phyloP scores from a whole-genome alignment of 257 asterid genomes.

The Lithospermum erythrorhizon region DNA sequence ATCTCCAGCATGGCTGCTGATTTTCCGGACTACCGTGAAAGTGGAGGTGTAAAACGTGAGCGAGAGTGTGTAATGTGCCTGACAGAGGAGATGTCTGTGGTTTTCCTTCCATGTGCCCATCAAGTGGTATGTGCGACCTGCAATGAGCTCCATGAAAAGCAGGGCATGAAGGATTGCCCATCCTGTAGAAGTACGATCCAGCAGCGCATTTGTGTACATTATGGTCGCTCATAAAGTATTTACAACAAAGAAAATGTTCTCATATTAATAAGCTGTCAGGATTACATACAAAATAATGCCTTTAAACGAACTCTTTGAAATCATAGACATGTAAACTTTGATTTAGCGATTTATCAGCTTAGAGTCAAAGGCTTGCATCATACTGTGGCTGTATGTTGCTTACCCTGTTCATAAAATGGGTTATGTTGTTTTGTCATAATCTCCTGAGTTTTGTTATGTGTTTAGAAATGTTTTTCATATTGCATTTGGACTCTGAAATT shows the following conservation, averaged over 20 bases:
- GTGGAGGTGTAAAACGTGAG: conserved; percentile 67
- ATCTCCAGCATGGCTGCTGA: conserved; percentile 30
- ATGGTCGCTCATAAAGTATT: conserved; percentile 37
- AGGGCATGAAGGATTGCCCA: conserved; percentile 97
- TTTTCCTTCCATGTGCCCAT: conserved; percentile 95
- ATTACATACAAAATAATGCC: not conserved
- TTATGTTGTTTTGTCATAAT: not conserved
- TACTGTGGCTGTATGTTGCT: no score
- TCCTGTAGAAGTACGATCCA: conserved; percentile 80
- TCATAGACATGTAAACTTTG: not conserved
- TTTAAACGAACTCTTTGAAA: not conserved
- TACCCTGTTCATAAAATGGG: no score
- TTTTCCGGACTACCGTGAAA: conserved; percentile 18
- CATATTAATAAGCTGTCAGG: not conserved
- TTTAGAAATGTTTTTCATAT: no score
- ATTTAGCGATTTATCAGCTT: not conserved
- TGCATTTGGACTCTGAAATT: no score
- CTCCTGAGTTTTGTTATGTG: not conserved
- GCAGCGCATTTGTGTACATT: conserved; percentile 73
- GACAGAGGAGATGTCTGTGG: conserved; percentile 90
- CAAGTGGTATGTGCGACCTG: conserved; percentile 76
- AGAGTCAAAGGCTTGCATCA: not conserved
- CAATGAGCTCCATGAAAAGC: conserved; percentile 91
- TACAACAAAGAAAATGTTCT: not conserved
- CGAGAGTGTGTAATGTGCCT: conserved; percentile 95